A percentile compares a stretch with the other conserved stretches of the same genome.
These are phyloP conservation scores for Hericium coralloides DNA, from an alignment of 768 basidiomycete genomes.

Conservation along the genomic window DNA sequence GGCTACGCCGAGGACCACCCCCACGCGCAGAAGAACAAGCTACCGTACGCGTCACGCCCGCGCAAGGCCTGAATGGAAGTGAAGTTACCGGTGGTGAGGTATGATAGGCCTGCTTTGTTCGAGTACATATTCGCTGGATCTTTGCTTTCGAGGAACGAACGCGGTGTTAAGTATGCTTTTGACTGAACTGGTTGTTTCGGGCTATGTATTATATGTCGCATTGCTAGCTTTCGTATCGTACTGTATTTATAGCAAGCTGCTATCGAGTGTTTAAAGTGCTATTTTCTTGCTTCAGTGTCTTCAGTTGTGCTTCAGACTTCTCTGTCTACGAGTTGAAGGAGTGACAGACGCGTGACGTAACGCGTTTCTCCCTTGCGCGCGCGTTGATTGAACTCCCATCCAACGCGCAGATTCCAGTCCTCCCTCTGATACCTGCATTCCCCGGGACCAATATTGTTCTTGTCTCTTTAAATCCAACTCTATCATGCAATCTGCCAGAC, in stretches of 20 bases:
- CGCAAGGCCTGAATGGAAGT: slow-evolving; percentile 3
- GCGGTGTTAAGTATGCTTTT: neutral
- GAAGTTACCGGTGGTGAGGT: neutral
- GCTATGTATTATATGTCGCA: neutral
- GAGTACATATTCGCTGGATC: no score
- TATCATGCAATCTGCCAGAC: neutral
- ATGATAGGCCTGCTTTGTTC: no score
- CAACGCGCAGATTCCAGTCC: neutral
- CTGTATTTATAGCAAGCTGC: neutral
- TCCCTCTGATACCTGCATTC: neutral
- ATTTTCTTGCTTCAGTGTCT: neutral
- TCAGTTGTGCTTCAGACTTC: neutral
- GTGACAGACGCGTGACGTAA: slow-evolving; percentile 4
- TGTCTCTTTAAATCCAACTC: slow-evolving; percentile 45
- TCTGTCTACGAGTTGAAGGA: neutral
- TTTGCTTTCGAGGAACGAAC: no score
- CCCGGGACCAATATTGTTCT: slow-evolving; percentile 21
- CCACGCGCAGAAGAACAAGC: slow-evolving; percentile 10
- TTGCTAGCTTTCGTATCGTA: neutral
- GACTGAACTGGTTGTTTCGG: neutral
- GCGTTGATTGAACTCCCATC: neutral
- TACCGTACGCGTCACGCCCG: slow-evolving; percentile 8
- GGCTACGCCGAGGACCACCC: slow-evolving; percentile 17
- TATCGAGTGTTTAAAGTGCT: neutral
- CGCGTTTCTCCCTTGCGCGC: neutral